phyloP scores from a whole-genome alignment of 2,329 filamentous ascomycete genomes.

The Pezicula radicicola region DNA sequence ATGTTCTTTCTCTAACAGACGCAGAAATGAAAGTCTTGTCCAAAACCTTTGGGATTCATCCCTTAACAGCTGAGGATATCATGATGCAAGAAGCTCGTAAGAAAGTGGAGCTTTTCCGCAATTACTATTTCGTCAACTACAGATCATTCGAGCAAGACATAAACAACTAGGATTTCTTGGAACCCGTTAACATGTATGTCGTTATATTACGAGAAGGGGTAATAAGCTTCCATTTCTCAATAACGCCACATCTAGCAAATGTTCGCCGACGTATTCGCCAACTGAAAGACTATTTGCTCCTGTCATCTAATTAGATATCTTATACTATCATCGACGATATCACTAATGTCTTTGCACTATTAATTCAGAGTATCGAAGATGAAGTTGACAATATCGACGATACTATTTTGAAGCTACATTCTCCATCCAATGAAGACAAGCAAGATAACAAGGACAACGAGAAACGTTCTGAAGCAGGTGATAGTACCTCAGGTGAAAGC shows the following conservation, averaged over 20 bases:
- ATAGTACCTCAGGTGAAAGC: slow-evolving; percentile 35
- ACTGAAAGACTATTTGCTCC: slow-evolving; percentile 86
- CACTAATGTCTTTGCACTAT: slow-evolving; percentile 89
- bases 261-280: slow-evolving; percentile 92
- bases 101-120: slow-evolving; percentile 94
- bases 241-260: slow-evolving; percentile 93
- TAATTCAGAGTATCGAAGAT: slow-evolving; percentile 90
- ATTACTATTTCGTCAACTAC: slow-evolving; percentile 99
- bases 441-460: slow-evolving; percentile 38
- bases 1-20: slow-evolving; percentile 87
- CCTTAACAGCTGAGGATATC: slow-evolving; percentile 92
- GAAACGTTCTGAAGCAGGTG: slow-evolving; percentile 43
- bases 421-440: slow-evolving; percentile 42
- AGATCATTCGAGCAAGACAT: slow-evolving; percentile 95
- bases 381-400: slow-evolving; percentile 98
- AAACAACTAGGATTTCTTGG: slow-evolving; percentile 83
- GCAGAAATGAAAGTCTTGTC: slow-evolving; percentile 92
- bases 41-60: slow-evolving; percentile 93
- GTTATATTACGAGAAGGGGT: slow-evolving; percentile 95
- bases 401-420: slow-evolving; percentile 79
- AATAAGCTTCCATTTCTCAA: slow-evolving; percentile 94
- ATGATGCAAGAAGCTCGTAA: slow-evolving; percentile 96
- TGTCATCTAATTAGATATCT: slow-evolving; percentile 96
- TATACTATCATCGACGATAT: slow-evolving; percentile 99
- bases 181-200: slow-evolving; percentile 96